Conservation (phyloP, 2,329 filamentous ascomycete species). For the Didymella lethalis region DNA sequence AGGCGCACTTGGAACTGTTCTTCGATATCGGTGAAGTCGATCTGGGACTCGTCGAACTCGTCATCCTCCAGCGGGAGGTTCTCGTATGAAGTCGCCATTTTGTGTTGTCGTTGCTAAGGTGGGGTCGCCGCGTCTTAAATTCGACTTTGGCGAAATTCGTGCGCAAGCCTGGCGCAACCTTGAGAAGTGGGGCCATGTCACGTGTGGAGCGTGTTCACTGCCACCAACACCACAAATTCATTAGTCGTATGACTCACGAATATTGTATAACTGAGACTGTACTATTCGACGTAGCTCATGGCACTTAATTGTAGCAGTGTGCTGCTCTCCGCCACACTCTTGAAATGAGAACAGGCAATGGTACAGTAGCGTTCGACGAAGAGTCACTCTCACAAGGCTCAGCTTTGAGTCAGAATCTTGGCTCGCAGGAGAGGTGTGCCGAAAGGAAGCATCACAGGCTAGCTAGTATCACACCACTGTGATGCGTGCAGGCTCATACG, state of each 20-base stretch:
- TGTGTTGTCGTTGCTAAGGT: slow-evolving; percentile 49
- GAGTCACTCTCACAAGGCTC: background rate
- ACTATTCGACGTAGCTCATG: background rate
- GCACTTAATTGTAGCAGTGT: background rate
- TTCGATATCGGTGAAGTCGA: slow-evolving; percentile 92
- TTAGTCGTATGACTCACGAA: background rate
- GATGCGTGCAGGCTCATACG: background rate
- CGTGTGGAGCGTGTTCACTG: background rate
- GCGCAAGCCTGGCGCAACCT: slow-evolving; percentile 16
- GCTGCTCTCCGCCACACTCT: background rate
- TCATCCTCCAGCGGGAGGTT: slow-evolving; percentile 86
- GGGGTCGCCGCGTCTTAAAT: slow-evolving; percentile 30
- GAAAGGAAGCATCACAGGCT: background rate
- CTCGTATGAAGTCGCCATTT: slow-evolving; percentile 93
- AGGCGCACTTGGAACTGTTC: slow-evolving; percentile 96
- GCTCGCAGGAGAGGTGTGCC: background rate
- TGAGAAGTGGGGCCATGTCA: slow-evolving; percentile 17
- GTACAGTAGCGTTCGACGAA: background rate
- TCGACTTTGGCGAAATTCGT: slow-evolving; percentile 36
- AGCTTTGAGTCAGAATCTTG: background rate
- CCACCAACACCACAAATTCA: background rate
- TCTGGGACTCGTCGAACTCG: slow-evolving; percentile 90
- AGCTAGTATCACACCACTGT: background rate
- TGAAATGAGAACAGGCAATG: background rate
- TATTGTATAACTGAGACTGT: background rate